Conservation (phyloP, 2,329 filamentous ascomycete genomes). For the Aspergillus tanneri region DNA sequence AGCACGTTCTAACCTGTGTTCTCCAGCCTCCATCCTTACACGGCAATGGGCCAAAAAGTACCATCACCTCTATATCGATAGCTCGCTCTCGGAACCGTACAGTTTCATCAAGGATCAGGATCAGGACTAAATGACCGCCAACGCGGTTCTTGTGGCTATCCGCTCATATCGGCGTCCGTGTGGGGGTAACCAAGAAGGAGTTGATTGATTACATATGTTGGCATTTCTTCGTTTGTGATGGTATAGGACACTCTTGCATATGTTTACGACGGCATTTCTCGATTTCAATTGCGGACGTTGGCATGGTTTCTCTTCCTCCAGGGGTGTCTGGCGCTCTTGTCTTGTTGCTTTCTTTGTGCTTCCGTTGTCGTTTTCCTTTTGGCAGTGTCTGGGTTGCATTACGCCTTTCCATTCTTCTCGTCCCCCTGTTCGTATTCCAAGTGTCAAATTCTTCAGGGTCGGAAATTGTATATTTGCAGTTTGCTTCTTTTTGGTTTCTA, state of each 20-base stretch:
- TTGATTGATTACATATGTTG: constrained; percentile 39
- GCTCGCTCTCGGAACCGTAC: constrained; percentile 32
- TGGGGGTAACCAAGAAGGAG: constrained; percentile 27
- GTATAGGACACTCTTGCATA: constrained; percentile 42
- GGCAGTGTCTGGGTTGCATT: constrained; percentile 27
- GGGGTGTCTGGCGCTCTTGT: constrained; percentile 36
- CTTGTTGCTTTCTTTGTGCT: constrained; percentile 23
- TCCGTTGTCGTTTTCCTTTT: constrained; percentile 19
- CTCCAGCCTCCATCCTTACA: constrained; percentile 79
- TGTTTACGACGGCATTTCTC: constrained; percentile 39
- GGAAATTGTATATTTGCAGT: constrained; percentile 22
- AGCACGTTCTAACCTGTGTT: constrained; percentile 22
- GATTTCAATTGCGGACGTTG: constrained; percentile 35
- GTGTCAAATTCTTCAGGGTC: constrained; percentile 29
- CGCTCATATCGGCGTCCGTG: constrained; percentile 22
- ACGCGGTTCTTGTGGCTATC: constrained; percentile 25
- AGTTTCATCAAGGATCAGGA: constrained; percentile 35
- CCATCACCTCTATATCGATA: constrained; percentile 39
- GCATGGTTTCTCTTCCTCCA: constrained; percentile 36
- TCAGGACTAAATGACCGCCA: constrained; percentile 28
- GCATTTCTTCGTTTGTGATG: constrained; percentile 44
- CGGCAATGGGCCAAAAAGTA: constrained; percentile 92
- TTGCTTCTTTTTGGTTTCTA: constrained; percentile 26
- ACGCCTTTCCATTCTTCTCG: constrained; percentile 33
- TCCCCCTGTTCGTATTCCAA: constrained; percentile 25